Evolutionary conservation across 805 yeast genomes (phyloP), one percentile per base, ranked within the genome.

Genomic region (Lipomyces starkeyi): DNA sequence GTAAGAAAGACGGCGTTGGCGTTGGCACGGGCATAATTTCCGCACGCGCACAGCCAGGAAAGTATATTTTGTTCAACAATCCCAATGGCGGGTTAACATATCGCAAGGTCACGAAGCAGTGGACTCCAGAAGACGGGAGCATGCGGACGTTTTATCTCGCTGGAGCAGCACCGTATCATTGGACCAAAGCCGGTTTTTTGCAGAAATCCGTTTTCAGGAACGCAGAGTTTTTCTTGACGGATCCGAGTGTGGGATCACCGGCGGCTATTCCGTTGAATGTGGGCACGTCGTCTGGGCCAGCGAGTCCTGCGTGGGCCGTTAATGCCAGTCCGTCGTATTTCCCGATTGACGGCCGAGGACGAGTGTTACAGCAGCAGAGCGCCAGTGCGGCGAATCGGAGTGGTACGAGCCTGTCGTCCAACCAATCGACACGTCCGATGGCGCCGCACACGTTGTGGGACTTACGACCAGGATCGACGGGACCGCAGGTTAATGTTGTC

Each of bases 31-130:
- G 72, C 25, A 58, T 67, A 17, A 69, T 69, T 11, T 37, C 72
- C 4, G 62, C 71, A 37, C 64, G 72, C 17, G 72, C 72, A 3
- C 67, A 63, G 13, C 72, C 72, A 17, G 72, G 72, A 40, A 69
- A 69, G 56, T 69, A 69, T 37, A 52, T 69, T 7, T 27, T 69
- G 62, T 69, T 69, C 61, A 68, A 63, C 53, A 69, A 69, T 43
- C 66, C 72, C 25, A 58, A 63, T 25, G 71, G 68, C 9, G 72
- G 72, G 14, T 57, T 69, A 52, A 69, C 71, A 40, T 69, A 68
- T 37, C 72, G 72, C 58, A 69, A 69, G 53, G 71, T 69, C n/a
- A 49, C 71, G 37, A 58, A 64, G 59, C 66, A 63, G 35, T 69
- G 72, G 72, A 63, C 72, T 9, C 62, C 68, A 1, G 64, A 63